Evolutionary conservation across 495 filamentous ascomycete species (phyloP).

Genomic region (Cercophora sp.): DNA sequence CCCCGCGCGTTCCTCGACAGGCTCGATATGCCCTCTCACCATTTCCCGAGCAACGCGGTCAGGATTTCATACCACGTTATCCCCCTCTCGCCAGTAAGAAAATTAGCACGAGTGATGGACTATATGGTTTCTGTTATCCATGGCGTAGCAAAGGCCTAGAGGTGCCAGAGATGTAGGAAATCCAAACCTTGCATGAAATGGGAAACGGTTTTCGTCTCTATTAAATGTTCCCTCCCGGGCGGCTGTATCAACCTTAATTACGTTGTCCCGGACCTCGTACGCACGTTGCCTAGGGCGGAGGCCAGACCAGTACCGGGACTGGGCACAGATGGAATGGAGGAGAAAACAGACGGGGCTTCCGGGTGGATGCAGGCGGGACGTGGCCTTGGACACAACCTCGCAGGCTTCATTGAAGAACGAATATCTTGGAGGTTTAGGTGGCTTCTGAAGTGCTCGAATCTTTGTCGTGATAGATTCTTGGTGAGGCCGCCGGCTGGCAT

Average conservation of each 20-base stretch:
- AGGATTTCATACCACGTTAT: constrained; percentile 1
- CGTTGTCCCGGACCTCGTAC: not conserved
- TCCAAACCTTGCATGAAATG: not conserved
- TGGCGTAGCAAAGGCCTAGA: constrained; percentile 1
- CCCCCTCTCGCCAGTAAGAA: constrained; percentile 1
- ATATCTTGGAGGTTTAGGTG: too few relatives aligned
- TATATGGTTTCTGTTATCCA: constrained; percentile 1
- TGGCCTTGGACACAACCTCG: not conserved
- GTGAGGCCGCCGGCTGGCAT: too few relatives aligned
- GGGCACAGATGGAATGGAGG: not conserved
- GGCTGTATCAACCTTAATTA: not conserved
- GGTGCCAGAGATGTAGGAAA: constrained; percentile 6
- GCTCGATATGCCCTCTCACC: constrained; percentile 4
- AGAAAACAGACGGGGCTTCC: not conserved
- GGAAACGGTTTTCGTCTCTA: not conserved
- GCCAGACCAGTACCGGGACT: not conserved
- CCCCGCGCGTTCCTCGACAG: constrained; percentile 3
- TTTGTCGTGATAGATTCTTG: too few relatives aligned
- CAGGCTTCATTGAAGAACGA: not conserved
- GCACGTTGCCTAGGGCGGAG: not conserved
- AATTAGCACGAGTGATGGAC: constrained; percentile 4
- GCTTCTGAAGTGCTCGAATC: too few relatives aligned
- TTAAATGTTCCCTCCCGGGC: not conserved
- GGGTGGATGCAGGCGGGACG: not conserved
- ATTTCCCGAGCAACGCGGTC: constrained; percentile 3